phyloP scores from a whole-genome alignment of 768 basidiomycete genomes.

The Xerocomus potaroensis region DNA sequence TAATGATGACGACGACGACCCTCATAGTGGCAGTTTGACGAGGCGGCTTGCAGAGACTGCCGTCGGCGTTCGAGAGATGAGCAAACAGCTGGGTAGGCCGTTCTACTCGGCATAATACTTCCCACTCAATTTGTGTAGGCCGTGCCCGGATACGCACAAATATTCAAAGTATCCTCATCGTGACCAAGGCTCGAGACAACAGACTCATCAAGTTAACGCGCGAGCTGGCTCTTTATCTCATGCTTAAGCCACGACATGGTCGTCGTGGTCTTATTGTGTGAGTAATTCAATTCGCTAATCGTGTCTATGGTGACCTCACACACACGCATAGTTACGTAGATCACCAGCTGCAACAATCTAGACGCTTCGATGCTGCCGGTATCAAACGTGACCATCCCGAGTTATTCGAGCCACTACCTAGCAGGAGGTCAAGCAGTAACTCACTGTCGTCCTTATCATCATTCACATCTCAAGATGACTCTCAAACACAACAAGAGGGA shows the following conservation, averaged over 20 bases:
- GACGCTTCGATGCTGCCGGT: conserved; percentile 91
- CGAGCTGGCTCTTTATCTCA: conserved; percentile 90
- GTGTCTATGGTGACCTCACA: conserved; percentile 11
- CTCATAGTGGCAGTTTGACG: conserved; percentile 74
- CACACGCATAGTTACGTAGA: conserved; percentile 77
- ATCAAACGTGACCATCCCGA: conserved; percentile 84
- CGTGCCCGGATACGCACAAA: conserved; percentile 88
- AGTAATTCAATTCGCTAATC: conserved; percentile 26
- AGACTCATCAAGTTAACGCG: conserved; percentile 92
- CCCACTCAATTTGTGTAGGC: conserved; percentile 45
- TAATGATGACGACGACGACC: conserved; percentile 61
- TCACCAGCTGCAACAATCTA: conserved; percentile 80
- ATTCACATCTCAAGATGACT: conserved; percentile 39
- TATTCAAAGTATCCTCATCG: conserved; percentile 90
- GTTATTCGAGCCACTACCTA: conserved; percentile 75
- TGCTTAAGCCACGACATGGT: conserved; percentile 74
- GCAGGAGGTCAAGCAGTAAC: conserved; percentile 64
- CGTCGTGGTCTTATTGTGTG: conserved; percentile 85
- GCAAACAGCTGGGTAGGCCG: conserved; percentile 87
- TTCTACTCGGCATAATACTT: conserved; percentile 1
- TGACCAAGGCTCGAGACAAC: conserved; percentile 98
- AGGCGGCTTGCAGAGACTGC: conserved; percentile 95
- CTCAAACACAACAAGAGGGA: conserved; percentile 58
- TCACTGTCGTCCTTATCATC: conserved; percentile 54
- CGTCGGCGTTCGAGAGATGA: conserved; percentile 96